These are phyloP conservation scores for Sphaerostilbella broomeana DNA, from an alignment of 2,329 filamentous ascomycete genomes.

Conservation along the genomic window DNA sequence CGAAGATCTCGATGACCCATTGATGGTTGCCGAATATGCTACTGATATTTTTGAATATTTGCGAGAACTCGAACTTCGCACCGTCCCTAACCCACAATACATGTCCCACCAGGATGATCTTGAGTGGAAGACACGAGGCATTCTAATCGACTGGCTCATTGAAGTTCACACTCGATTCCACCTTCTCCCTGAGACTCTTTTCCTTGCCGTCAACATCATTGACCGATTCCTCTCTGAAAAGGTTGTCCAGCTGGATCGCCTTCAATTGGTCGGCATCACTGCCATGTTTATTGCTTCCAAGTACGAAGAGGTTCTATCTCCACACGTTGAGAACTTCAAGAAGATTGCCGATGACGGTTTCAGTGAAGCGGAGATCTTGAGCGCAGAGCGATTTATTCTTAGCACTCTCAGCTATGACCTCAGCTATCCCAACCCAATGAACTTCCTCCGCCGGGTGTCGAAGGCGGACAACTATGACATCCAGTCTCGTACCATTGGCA, in stretches of 20 bases:
- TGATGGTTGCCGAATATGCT: constrained; percentile 98
- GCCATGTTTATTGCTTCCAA: constrained; percentile 99
- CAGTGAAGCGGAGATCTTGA: constrained; percentile 87
- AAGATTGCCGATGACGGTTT: constrained; percentile 97
- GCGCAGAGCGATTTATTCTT: constrained; percentile 93
- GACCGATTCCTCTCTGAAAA: constrained; percentile 95
- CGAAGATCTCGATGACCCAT: constrained; percentile 85
- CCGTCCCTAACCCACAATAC: constrained; percentile 83
- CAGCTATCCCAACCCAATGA: constrained; percentile 99
- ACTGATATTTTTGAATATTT: constrained; percentile 97
- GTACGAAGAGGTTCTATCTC: constrained; percentile 96
- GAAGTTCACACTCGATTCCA: constrained; percentile 97
- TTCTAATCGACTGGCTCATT: constrained; percentile 95
- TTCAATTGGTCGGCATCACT: constrained; percentile 94
- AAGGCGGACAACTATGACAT: constrained; percentile 99
- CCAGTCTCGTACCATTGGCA: constrained; percentile 91
- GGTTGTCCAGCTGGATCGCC: constrained; percentile 89
- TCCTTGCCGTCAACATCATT: constrained; percentile 95
- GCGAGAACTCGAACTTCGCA: constrained; percentile 71
- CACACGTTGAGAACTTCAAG: constrained; percentile 93
- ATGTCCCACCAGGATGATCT: constrained; percentile 92
- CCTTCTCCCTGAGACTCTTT: constrained; percentile 89
- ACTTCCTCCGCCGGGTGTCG: constrained; percentile 96
- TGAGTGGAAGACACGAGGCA: constrained; percentile 98
- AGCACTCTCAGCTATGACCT: constrained; percentile 90